Evolutionary conservation across 768 basidiomycete genomes (phyloP), one percentile per base, ranked within the genome.

Genomic region (Trametes punicea): DNA sequence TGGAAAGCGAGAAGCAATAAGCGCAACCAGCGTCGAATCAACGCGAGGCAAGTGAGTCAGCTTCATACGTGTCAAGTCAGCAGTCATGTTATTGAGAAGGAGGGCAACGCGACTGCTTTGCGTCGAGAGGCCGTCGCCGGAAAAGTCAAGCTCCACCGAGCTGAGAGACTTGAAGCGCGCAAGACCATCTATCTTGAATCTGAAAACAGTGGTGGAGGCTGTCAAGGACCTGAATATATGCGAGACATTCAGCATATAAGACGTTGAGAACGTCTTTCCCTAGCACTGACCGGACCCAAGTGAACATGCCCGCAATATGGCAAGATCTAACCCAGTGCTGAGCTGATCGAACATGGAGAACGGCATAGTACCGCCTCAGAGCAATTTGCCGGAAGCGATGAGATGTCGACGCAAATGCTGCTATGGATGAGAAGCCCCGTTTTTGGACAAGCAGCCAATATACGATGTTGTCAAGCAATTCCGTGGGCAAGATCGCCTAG

Each of bases 1-100:
- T 31, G 79, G 77, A 48, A 86, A 81, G 2, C 67, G 67, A 15
- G 59, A 61, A 1, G 81, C 74, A 31, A 88, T 71, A n/a, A 73
- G 57, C 6, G 61, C 58, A 25, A 90, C 73, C 40, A 87, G 64
- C 11, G 69, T 62, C 18, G 68, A 56, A 59, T 84, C 83, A 34
- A 89, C 79, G 25, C 76, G 77, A 57, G 85, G 81, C n/a, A 90
- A 67, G 21, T 69, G 72, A 2, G 77, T 78, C 31, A 89, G 70
- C 7, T 70, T 75, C 8, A 90, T 70, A 5, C 72, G 73, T 16
- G 73, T 77, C 41, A 89, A 63, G 40, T 70, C 72, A 1, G 60
- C 55, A 36, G 72, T 67, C 16, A 74, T 51, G 45, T 71, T 47
- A 16, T 52, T 51, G 45, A 65, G 63, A 46, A 61, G 64, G 47